Evolutionary conservation across 331 rosid species (phyloP).

Genomic region (Pyracantha coccinea): DNA sequence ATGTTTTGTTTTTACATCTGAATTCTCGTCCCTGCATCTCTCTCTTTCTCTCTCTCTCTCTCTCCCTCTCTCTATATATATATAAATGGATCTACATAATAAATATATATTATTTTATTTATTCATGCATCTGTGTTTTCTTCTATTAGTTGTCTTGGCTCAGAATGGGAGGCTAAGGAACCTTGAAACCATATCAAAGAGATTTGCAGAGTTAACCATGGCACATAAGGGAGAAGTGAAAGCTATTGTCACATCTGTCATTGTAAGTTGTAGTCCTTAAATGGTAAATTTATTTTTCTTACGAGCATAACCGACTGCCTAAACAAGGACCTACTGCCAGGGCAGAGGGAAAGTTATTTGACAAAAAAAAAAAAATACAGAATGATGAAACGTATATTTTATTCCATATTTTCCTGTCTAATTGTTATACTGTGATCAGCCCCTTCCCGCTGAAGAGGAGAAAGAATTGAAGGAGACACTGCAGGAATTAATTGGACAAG

Average conservation of each 20-base stretch:
- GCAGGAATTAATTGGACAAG: slow-evolving; percentile 62
- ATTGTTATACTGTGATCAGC: slow-evolving; percentile 30
- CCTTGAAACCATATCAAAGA: slow-evolving; percentile 56
- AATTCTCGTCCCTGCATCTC: background rate
- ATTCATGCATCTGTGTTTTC: too few relatives aligned
- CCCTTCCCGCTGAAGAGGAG: slow-evolving; percentile 83
- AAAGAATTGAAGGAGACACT: slow-evolving; percentile 70
- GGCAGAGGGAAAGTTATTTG: background rate
- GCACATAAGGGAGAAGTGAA: slow-evolving; percentile 83
- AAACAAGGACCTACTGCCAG: background rate
- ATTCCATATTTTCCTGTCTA: background rate
- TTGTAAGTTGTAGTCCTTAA: slow-evolving; percentile 41
- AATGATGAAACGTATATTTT: background rate
- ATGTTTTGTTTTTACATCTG: background rate
- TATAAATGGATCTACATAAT: too few relatives aligned
- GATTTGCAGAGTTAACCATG: slow-evolving; percentile 66
- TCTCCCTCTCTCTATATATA: background rate
- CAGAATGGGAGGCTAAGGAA: slow-evolving; percentile 68
- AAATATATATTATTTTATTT: too few relatives aligned
- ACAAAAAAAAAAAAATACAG: background rate
- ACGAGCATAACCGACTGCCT: background rate
- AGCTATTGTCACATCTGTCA: slow-evolving; percentile 67
- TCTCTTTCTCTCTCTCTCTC: too few relatives aligned
- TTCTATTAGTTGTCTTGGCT: slow-evolving; percentile 46
- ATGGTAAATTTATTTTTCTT: background rate